A percentile compares a stretch with the other conserved stretches of the same genome.
Evolutionary conservation across 805 yeast genomes (phyloP).

Genomic region (Candida insectalens): DNA sequence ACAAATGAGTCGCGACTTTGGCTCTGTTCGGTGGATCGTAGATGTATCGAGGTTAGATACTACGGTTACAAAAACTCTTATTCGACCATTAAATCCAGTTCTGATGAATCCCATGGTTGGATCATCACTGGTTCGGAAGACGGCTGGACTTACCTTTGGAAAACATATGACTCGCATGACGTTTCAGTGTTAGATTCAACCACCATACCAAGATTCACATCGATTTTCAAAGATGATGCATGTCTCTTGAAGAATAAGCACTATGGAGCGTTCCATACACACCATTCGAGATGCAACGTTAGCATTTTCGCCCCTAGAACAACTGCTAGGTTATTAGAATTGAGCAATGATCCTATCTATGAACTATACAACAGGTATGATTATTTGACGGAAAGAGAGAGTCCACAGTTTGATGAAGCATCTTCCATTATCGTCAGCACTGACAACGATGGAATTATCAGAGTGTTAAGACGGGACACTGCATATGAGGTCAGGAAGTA

Average conservation of each 20-base stretch:
- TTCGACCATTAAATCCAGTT: conserved; percentile 61
- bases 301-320: conserved; percentile 70
- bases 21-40: conserved; percentile 45
- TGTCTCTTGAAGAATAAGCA: conserved; percentile 42
- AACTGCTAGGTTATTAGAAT: conserved; percentile 53
- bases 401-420: conserved; percentile 9
- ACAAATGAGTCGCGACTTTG: conserved; percentile 79
- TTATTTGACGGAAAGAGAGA: not conserved
- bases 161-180: conserved; percentile 18
- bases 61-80: conserved; percentile 66
- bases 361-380: conserved; percentile 33
- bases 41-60: conserved; percentile 52
- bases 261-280: conserved; percentile 69
- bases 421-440: conserved; percentile 58
- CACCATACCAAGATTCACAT: conserved; percentile 7
- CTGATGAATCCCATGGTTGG: conserved; percentile 45
- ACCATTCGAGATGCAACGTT: conserved; percentile 60
- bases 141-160: conserved; percentile 82
- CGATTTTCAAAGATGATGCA: conserved; percentile 23
- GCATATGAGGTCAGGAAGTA: conserved; percentile 37
- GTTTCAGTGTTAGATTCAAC: conserved; percentile 12
- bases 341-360: conserved; percentile 73
- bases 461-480: conserved; percentile 75
- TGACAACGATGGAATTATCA: conserved; percentile 61
- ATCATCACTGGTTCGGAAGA: conserved; percentile 81